These are phyloP conservation scores for Ilex aquifolium DNA, from an alignment of 257 asterid species.

Conservation along the genomic window DNA sequence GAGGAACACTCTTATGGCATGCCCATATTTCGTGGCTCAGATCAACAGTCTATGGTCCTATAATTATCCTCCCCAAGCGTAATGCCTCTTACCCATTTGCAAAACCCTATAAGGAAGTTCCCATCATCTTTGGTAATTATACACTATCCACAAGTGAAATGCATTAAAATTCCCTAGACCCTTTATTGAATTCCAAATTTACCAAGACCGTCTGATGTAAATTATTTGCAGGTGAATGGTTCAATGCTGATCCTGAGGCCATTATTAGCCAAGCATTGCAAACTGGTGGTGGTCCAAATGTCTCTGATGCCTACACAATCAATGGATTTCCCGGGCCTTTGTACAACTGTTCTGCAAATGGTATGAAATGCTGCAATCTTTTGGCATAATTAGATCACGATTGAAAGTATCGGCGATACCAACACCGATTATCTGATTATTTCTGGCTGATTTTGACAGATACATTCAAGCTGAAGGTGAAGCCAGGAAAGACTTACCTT, in stretches of 20 bases:
- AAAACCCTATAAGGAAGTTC: slow-evolving; percentile 46
- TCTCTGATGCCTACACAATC: slow-evolving; percentile 59
- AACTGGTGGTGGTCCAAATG: slow-evolving; percentile 56
- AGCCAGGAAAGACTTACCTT: slow-evolving; percentile 52
- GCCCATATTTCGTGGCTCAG: slow-evolving; percentile 74
- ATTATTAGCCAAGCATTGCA: slow-evolving; percentile 46
- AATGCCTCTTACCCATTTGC: slow-evolving; percentile 51
- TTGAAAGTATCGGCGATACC: too few relatives aligned
- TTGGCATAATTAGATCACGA: too few relatives aligned
- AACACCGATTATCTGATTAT: neutral
- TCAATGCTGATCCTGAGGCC: slow-evolving; percentile 52
- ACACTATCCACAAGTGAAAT: too few relatives aligned
- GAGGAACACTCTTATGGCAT: slow-evolving; percentile 65
- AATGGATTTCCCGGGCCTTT: slow-evolving; percentile 61
- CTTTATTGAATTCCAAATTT: too few relatives aligned
- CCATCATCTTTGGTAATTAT: slow-evolving; percentile 41
- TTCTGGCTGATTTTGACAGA: slow-evolving; percentile 19
- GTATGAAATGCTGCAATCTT: slow-evolving; percentile 8
- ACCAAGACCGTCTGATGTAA: too few relatives aligned
- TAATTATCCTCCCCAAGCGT: slow-evolving; percentile 47
- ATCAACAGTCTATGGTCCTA: slow-evolving; percentile 54
- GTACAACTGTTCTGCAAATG: slow-evolving; percentile 54
- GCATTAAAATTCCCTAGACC: too few relatives aligned
- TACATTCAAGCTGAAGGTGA: slow-evolving; percentile 51
- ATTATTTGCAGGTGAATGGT: slow-evolving; percentile 53